phyloP scores from a whole-genome alignment of 179 eudicot species.

The Vitellaria paradoxa region DNA sequence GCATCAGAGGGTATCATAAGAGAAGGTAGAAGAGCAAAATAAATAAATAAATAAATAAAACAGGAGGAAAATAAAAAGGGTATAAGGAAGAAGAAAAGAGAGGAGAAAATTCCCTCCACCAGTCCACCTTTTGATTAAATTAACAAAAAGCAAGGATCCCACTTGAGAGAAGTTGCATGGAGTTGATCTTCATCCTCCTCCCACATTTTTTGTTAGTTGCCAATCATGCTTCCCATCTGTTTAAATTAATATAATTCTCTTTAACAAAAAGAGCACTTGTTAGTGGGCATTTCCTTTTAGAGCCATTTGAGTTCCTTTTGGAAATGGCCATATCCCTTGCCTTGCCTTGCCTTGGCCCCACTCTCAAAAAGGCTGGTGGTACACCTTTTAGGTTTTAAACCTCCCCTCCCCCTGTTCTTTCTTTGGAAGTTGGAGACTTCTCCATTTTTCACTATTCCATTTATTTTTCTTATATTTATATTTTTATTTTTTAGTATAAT shows the following conservation, averaged over 20 bases:
- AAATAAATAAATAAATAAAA: too few species aligned
- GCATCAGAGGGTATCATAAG: too few species aligned
- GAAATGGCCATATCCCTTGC: conserved; percentile 10
- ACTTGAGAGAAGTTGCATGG: conserved; percentile 32
- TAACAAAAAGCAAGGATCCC: conserved; percentile 26
- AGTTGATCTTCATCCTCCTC: conserved; percentile 17
- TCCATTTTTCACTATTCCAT: too few species aligned
- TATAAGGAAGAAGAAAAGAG: too few species aligned
- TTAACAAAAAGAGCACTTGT: conserved; percentile 25
- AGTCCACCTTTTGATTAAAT: conserved; percentile 6
- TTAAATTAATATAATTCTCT: conserved; percentile 7
- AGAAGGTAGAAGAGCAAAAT: too few species aligned
- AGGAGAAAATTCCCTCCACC: too few species aligned
- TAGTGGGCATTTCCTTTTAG: conserved; percentile 46
- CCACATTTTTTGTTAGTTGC: conserved; percentile 15
- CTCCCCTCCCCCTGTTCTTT: not conserved
- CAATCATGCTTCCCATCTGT: conserved; percentile 25
- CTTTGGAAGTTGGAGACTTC: conserved; percentile 7
- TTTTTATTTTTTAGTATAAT: too few species aligned
- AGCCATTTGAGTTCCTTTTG: conserved; percentile 20
- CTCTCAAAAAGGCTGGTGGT: conserved; percentile 19
- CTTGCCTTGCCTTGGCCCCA: conserved; percentile 21
- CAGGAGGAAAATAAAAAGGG: too few species aligned
- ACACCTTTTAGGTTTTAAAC: conserved; percentile 10
- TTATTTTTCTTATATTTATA: not conserved